Evolutionary conservation across 2,329 filamentous ascomycete genomes (phyloP).

Genomic region (Sclerotinia sclerotiorum): DNA sequence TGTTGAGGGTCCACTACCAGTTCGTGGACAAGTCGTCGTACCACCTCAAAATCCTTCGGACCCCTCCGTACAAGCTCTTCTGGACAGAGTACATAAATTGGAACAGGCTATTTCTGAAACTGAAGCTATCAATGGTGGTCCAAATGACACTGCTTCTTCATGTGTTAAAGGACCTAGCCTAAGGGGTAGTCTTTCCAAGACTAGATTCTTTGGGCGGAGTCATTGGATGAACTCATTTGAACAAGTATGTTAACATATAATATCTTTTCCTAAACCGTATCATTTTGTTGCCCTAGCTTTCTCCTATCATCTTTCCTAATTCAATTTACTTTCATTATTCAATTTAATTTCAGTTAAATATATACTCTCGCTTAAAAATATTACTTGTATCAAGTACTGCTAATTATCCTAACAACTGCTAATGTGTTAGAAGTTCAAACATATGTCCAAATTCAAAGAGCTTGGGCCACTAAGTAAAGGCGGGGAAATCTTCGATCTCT

Average conservation of each 20-base stretch:
- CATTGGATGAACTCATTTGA: conserved; percentile 30
- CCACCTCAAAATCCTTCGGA: background rate
- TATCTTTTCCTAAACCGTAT: background rate
- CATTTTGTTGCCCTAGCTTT: background rate
- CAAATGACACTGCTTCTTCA: background rate
- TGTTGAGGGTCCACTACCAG: background rate
- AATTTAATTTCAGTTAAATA: background rate
- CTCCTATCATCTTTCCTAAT: background rate
- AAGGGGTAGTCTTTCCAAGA: conserved; percentile 28
- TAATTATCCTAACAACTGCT: background rate
- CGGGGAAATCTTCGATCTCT: conserved; percentile 17
- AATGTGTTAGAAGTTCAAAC: conserved; percentile 19
- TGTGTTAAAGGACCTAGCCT: conserved; percentile 15
- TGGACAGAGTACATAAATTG: conserved; percentile 19
- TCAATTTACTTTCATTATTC: background rate
- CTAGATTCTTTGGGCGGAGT: conserved; percentile 29
- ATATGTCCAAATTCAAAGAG: conserved; percentile 20
- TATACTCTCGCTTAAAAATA: background rate
- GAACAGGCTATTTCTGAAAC: conserved; percentile 10
- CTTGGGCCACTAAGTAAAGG: conserved; percentile 11
- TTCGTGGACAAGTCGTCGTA: background rate
- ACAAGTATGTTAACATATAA: conserved; percentile 23
- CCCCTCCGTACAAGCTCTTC: conserved; percentile 10
- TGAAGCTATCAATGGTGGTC: background rate
- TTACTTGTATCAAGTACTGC: background rate